Percentiles rank a stretch among this genome's conserved stretches.
Conservation (phyloP, 139 green algal species). For the Coelastrella sp. region DNA sequence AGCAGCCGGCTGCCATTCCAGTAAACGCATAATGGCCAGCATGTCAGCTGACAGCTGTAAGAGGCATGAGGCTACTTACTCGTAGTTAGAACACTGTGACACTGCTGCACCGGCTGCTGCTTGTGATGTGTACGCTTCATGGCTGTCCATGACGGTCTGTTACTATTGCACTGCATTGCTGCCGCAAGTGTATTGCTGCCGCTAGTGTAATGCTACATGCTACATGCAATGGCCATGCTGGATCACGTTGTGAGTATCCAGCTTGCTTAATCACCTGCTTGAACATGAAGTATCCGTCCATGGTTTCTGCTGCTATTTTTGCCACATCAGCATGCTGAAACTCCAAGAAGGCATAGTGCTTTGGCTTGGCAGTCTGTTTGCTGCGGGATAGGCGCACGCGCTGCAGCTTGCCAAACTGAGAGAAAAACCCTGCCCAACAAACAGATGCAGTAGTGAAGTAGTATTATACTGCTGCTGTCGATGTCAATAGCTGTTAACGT, state of each 20-base stretch:
- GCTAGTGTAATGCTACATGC: too few species aligned
- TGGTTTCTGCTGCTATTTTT: constrained; percentile 83
- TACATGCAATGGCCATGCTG: too few species aligned
- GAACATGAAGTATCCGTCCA: constrained; percentile 96
- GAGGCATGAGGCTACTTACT: too few species aligned
- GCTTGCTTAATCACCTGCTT: constrained; percentile 59
- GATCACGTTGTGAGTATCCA: too few species aligned
- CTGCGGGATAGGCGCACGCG: constrained; percentile 71
- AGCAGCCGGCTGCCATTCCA: too few species aligned
- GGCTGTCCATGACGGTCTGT: too few species aligned
- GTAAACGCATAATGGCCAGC: too few species aligned
- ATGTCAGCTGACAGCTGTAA: too few species aligned
- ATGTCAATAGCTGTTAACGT: not conserved
- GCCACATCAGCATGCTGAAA: constrained; percentile 85
- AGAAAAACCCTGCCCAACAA: constrained; percentile 72
- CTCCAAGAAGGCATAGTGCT: constrained; percentile 82
- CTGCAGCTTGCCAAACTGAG: constrained; percentile 79
- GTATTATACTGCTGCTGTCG: too few species aligned
- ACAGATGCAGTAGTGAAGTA: not conserved
- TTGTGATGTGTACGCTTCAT: too few species aligned
- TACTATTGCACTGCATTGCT: too few species aligned
- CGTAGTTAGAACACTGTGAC: not conserved
- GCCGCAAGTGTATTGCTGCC: too few species aligned
- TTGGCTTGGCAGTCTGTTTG: constrained; percentile 69
- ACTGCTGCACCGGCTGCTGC: not conserved